These are phyloP conservation scores for Escovopsis sp. DNA, from an alignment of 2,329 filamentous ascomycete species.

Conservation along the genomic window DNA sequence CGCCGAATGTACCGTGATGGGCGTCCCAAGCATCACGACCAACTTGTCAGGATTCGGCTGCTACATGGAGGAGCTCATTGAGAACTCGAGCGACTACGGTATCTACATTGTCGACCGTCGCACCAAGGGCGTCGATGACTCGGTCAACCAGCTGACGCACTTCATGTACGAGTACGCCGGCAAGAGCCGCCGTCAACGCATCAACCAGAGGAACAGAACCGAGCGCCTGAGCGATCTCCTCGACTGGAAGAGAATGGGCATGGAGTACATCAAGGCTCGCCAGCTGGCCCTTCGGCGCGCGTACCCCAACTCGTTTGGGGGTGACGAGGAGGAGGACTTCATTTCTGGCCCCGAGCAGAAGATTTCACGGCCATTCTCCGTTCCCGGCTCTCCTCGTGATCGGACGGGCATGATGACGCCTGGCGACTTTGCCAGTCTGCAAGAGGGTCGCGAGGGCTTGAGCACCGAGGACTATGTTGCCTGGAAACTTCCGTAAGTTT, in stretches of 20 bases:
- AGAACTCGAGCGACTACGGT: slow-evolving; percentile 94
- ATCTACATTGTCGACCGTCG: slow-evolving; percentile 98
- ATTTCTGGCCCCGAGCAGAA: slow-evolving; percentile 89
- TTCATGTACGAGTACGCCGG: slow-evolving; percentile 82
- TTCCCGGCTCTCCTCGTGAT: slow-evolving; percentile 83
- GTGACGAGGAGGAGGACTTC: slow-evolving; percentile 73
- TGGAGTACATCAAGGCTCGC: slow-evolving; percentile 97
- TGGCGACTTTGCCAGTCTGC: slow-evolving; percentile 89
- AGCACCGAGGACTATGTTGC: slow-evolving; percentile 96
- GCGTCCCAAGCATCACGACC: slow-evolving; percentile 93
- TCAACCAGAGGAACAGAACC: slow-evolving; percentile 96
- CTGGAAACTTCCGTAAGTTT: slow-evolving; percentile 91
- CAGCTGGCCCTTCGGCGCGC: slow-evolving; percentile 84
- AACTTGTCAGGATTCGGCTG: slow-evolving; percentile 96
- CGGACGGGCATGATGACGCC: slow-evolving; percentile 97
- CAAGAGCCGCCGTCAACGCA: slow-evolving; percentile 91
- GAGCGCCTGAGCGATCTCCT: slow-evolving; percentile 88
- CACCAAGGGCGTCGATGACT: slow-evolving; percentile 91
- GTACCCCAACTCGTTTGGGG: slow-evolving; percentile 74
- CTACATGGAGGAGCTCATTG: slow-evolving; percentile 98
- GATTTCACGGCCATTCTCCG: slow-evolving; percentile 86
- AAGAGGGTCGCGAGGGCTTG: slow-evolving; percentile 84
- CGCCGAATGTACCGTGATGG: slow-evolving; percentile 97
- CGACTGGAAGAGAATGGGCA: slow-evolving; percentile 98
- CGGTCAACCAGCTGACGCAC: slow-evolving; percentile 83